These are phyloP conservation scores for Acorus gramineus DNA, from an alignment of 106 monocot genomes.

Conservation along the genomic window DNA sequence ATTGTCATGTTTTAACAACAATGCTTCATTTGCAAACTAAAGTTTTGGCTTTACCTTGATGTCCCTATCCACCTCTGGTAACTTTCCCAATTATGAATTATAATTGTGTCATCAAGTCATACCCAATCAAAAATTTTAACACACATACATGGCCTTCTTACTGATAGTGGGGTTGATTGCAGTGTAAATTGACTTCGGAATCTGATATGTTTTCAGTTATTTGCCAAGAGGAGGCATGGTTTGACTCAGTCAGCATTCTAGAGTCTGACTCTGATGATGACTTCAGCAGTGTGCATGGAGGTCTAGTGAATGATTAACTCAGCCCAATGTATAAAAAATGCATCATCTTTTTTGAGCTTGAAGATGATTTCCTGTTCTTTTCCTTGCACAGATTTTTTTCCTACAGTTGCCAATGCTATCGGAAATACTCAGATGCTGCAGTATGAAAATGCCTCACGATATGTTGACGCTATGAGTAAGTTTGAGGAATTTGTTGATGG, in stretches of 20 bases:
- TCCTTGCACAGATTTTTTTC: conserved; percentile 21
- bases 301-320: conserved; percentile 4
- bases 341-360: neutral
- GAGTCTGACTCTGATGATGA: conserved; percentile 78
- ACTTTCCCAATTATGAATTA: no score
- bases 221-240: conserved; percentile 70
- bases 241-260: conserved; percentile 59
- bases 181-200: no score
- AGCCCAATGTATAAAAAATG: neutral
- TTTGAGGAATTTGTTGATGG: conserved; percentile 30
- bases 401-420: conserved; percentile 12
- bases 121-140: no score
- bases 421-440: conserved; percentile 23
- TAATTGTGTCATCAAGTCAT: no score
- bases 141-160: no score
- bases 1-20: no score
- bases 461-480: conserved; percentile 26
- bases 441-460: conserved; percentile 25
- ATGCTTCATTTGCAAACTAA: no score
- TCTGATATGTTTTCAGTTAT: conserved; percentile 25
- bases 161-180: no score
- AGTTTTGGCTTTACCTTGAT: no score
- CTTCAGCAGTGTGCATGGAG: conserved; percentile 55
- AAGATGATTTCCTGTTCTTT: conserved; percentile 1
- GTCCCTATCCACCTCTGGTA: no score